Conservation (phyloP, 768 basidiomycete genomes). For the Mycena albidolilacea region DNA sequence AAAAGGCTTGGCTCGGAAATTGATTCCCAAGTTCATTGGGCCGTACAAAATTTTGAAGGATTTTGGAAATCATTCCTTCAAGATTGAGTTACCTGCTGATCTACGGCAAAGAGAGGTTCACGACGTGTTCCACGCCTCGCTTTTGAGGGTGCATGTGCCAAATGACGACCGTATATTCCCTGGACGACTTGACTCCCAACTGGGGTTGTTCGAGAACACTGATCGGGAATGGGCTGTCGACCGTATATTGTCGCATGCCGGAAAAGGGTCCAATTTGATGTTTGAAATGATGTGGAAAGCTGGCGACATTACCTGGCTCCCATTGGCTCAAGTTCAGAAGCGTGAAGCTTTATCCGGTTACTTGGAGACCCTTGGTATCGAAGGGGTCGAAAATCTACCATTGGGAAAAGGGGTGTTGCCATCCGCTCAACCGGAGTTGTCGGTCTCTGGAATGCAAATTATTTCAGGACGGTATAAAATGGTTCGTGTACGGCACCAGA, state of each 20-base stretch:
- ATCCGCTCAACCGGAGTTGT: background rate
- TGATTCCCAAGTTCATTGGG: slow-evolving; percentile 46
- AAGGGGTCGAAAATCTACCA: background rate
- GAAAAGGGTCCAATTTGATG: background rate
- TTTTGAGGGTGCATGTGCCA: slow-evolving; percentile 4
- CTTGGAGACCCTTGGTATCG: slow-evolving; percentile 35
- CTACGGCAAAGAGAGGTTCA: background rate
- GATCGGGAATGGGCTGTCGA: slow-evolving; percentile 41
- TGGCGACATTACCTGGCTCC: slow-evolving; percentile 43
- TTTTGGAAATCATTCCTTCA: slow-evolving; percentile 6
- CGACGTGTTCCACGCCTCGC: background rate
- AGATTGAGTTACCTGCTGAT: slow-evolving; percentile 1
- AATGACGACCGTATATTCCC: slow-evolving; percentile 49
- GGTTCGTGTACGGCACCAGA: background rate
- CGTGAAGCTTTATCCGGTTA: slow-evolving; percentile 33
- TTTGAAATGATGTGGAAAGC: slow-evolving; percentile 43
- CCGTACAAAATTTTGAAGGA: slow-evolving; percentile 34
- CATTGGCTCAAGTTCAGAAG: slow-evolving; percentile 32
- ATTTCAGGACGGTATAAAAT: background rate
- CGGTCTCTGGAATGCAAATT: background rate
- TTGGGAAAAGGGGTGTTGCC: slow-evolving; percentile 1
- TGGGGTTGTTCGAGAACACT: slow-evolving; percentile 32
- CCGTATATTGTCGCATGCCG: background rate
- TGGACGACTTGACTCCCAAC: slow-evolving; percentile 36
- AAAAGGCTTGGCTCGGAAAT: slow-evolving; percentile 45